These are phyloP conservation scores for Diaporthe citrichinensis DNA, from an alignment of 2,329 filamentous ascomycete species.

Conservation along the genomic window DNA sequence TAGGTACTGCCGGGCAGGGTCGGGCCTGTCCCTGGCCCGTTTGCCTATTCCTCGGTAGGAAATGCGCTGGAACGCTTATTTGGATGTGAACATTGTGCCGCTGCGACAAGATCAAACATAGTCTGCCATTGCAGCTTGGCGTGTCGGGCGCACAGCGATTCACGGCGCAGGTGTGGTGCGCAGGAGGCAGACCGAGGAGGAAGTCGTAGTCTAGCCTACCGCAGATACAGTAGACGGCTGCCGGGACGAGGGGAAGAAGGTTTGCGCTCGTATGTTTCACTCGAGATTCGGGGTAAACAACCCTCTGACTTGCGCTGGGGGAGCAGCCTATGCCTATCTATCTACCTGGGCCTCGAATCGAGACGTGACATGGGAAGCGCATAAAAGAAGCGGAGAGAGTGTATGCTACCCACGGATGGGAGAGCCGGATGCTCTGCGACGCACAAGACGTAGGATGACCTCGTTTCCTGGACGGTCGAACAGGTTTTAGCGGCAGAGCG, in stretches of 20 bases:
- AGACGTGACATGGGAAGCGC: constrained; percentile 17
- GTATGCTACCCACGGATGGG: constrained; percentile 2
- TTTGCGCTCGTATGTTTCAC: constrained; percentile 38
- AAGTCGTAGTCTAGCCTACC: constrained; percentile 3
- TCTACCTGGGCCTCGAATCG: background rate
- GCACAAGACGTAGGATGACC: constrained; percentile 22
- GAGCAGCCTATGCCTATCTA: constrained; percentile 13
- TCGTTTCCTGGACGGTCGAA: constrained; percentile 10
- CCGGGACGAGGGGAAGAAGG: constrained; percentile 35
- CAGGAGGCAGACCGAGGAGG: constrained; percentile 21
- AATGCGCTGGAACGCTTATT: constrained; percentile 12
- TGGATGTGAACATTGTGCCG: constrained; percentile 22
- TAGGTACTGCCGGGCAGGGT: background rate
- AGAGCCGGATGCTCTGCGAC: constrained; percentile 5
- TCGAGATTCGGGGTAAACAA: constrained; percentile 36
- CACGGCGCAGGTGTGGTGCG: constrained; percentile 27
- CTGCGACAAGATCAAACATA: constrained; percentile 27
- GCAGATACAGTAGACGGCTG: constrained; percentile 5
- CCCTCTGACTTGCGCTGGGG: background rate
- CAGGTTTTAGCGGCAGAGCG: constrained; percentile 13
- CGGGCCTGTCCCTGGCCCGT: constrained; percentile 29
- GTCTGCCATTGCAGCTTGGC: constrained; percentile 20
- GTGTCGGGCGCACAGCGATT: constrained; percentile 29
- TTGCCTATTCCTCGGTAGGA: constrained; percentile 1
- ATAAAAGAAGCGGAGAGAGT: constrained; percentile 12